Conservation (phyloP, 1,284 basidiomycete genomes). For the Tilletia walkeri region DNA sequence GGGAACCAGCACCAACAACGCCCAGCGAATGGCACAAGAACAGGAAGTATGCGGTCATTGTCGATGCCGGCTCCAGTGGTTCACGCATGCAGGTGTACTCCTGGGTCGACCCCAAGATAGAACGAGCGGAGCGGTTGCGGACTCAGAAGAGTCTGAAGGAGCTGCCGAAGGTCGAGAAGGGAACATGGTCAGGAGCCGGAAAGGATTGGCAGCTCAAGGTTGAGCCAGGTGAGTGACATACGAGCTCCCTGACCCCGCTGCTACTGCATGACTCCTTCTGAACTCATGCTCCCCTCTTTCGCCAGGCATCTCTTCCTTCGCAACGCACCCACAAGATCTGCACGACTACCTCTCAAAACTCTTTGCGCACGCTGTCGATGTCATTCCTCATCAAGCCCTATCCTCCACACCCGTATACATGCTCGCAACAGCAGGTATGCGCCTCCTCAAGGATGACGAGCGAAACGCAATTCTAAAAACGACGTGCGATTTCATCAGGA, state of each 20-base stretch:
- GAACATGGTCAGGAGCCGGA: constrained; percentile 68
- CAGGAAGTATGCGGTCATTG: constrained; percentile 78
- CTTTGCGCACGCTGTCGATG: constrained; percentile 74
- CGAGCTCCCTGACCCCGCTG: no score
- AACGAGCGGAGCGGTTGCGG: constrained; percentile 54
- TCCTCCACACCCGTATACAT: constrained; percentile 84
- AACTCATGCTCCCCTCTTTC: background rate
- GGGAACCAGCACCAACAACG: background rate
- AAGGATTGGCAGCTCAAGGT: constrained; percentile 80
- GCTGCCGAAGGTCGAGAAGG: constrained; percentile 86
- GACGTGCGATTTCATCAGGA: constrained; percentile 77
- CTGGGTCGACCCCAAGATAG: constrained; percentile 77
- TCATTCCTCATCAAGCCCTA: constrained; percentile 81
- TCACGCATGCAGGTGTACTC: constrained; percentile 95
- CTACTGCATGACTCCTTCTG: background rate
- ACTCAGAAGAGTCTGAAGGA: constrained; percentile 47
- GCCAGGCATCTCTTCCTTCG: constrained; percentile 83
- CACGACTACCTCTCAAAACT: constrained; percentile 76
- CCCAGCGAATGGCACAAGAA: constrained; percentile 27
- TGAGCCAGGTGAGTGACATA: constrained; percentile 73
- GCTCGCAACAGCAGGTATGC: constrained; percentile 96
- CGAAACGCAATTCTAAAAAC: constrained; percentile 72
- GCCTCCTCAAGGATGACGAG: constrained; percentile 70
- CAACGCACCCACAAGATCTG: constrained; percentile 68
- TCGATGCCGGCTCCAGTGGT: constrained; percentile 96